Evolutionary conservation across 495 filamentous ascomycete genomes (phyloP).

Genomic region (Lophiostoma macrostomum): DNA sequence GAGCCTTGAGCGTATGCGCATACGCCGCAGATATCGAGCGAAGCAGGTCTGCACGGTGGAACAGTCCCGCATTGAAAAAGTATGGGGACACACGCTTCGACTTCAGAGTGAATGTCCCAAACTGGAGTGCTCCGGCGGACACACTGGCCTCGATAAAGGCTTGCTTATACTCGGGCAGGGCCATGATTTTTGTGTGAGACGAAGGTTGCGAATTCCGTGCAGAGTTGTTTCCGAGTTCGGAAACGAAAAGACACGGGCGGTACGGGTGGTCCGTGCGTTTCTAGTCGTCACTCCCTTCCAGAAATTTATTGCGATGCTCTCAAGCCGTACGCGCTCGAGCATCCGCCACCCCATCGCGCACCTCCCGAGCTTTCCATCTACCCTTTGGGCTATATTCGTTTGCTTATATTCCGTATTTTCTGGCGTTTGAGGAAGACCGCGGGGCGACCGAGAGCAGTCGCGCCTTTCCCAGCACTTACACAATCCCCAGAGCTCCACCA

Average conservation of each 20-base stretch:
- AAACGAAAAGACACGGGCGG: neutral
- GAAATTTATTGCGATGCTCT: constrained; percentile 16
- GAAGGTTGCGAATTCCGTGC: neutral
- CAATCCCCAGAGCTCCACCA: constrained; percentile 5
- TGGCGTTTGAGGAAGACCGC: constrained; percentile 11
- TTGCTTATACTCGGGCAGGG: constrained; percentile 50
- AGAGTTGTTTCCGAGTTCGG: constrained; percentile 11
- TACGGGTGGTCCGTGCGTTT: constrained; percentile 13
- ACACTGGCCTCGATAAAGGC: constrained; percentile 71
- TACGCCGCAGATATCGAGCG: constrained; percentile 73
- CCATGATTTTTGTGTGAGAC: neutral
- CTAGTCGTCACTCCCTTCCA: constrained; percentile 4
- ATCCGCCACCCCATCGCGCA: constrained; percentile 12
- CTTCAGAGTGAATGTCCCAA: constrained; percentile 87
- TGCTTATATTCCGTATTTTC: neutral
- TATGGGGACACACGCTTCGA: constrained; percentile 92
- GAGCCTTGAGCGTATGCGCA: constrained; percentile 63
- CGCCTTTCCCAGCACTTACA: neutral
- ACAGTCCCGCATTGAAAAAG: constrained; percentile 93
- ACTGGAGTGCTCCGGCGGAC: constrained; percentile 71
- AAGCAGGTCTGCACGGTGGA: constrained; percentile 73
- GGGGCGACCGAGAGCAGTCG: constrained; percentile 4
- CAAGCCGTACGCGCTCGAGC: neutral
- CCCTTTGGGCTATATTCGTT: neutral
- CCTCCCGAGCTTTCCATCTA: neutral